Conservation (phyloP, 148 eudicot species). For the Polygonum maritimum region DNA sequence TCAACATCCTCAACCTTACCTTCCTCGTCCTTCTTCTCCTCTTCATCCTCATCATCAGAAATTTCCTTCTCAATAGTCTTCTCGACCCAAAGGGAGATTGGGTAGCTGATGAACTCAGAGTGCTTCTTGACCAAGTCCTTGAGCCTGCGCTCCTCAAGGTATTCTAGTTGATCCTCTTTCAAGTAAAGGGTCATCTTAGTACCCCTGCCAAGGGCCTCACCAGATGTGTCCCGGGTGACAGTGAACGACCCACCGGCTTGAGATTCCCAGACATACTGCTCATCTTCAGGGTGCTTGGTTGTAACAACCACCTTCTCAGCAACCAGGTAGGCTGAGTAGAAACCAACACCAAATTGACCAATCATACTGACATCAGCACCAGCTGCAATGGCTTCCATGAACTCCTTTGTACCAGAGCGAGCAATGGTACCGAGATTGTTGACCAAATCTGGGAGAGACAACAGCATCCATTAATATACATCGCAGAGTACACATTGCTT, state of each 20-base stretch:
- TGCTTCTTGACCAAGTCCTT: constrained; percentile 31
- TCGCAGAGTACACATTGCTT: too few species aligned
- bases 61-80: constrained; percentile 26
- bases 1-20: constrained; percentile 16
- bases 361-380: constrained; percentile 35
- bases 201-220: constrained; percentile 27
- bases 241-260: constrained; percentile 26
- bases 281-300: constrained; percentile 28
- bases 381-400: constrained; percentile 32
- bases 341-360: constrained; percentile 26
- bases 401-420: constrained; percentile 26
- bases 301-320: constrained; percentile 30
- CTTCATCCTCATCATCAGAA: constrained; percentile 22
- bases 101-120: constrained; percentile 26
- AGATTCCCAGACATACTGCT: constrained; percentile 27
- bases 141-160: constrained; percentile 30
- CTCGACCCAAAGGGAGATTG: constrained; percentile 24
- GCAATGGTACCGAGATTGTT: constrained; percentile 29
- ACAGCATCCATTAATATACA: too few species aligned
- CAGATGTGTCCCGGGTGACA: constrained; percentile 25
- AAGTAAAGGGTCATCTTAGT: constrained; percentile 26
- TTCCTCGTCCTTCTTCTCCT: constrained; percentile 25
- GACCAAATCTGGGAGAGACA: constrained; percentile 16
- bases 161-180: constrained; percentile 31
- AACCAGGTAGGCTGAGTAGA: constrained; percentile 27